Base-by-base conservation (phyloP, 352 stramenopile genomes). In the Poterioochromonas sp. region DNA sequence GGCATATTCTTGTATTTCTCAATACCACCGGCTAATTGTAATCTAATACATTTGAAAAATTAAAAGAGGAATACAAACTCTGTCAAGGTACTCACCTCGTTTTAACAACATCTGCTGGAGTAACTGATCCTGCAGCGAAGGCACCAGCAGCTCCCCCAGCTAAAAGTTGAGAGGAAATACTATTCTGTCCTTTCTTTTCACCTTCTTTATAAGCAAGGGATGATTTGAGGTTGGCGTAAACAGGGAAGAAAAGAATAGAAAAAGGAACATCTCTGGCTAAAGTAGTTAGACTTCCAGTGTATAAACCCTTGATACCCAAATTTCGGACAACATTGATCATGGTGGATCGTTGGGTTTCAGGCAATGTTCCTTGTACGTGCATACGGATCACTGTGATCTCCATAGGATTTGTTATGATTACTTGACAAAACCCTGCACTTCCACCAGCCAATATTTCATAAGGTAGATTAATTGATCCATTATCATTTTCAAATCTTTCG, bases 351-450 rank as follows among this genome's bases (percentile, higher is more conserved):
- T 0, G 83, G 71, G 0, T 88, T 85, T 47, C 91, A 76, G 43
- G 84, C 80, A 26, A 85, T 84, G 77, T 92, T 87, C 47, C 90
- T 91, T 76, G n/a, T n/a, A n/a, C n/a, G n/a, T 94, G 89, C 73
- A 94, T 80, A 20, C 89, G 87, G 79, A 94, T 93, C 84, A 94
- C 94, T 69, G 92, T 88, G 77, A 93, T 93, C 80, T 94, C 89
- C 35, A 90, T 88, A 78, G 89, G 89, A 79, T 93, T 94, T 58
- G 89, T 94, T 60, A 88, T 88, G 64, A 93, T 80, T 39, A 91
- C 87, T 53, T 94, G 89, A 0, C 85, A 88, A 43, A 92, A 76
- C 18, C 89, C 89, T 1, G 89, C 51, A 5, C 8, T 29, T 5
- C 85, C 88, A 37, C 85, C 89, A 0, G 89, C 87, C 29, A 93